Base-by-base conservation (phyloP, 768 basidiomycete genomes). In the Tulasnella sp. region DNA sequence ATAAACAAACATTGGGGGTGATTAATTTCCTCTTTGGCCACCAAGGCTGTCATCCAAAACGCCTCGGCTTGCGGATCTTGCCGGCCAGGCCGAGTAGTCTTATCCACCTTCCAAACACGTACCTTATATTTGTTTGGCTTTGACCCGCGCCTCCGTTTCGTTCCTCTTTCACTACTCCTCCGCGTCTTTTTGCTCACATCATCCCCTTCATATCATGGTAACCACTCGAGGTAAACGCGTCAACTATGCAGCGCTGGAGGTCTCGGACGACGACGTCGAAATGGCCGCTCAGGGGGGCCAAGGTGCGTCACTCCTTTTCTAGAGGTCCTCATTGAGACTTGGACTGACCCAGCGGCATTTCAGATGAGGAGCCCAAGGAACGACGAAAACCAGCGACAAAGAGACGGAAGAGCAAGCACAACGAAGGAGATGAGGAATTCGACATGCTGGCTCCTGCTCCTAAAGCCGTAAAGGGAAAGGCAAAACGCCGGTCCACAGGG, bases 201-300 rank as follows among this genome's bases (percentile, higher is more conserved):
- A 9, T 22, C 29, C 25, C 29, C 67, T 1, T 29, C 29, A 38
- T 40, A 42, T 38, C 25, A 74, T 74, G 73, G 73, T 74, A 29
- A 37, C 42, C 37, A 74, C 73, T 49, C 73, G 73, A 25, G 73
- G 73, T 14, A 74, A 74, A 58, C 40, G 49, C 31, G 49, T 74
- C 8, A 34, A 58, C 58, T 74, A 74, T 34, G 39, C 71, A 29
- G 37, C 39, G 5, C 71, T 72, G 8, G 71, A 34, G 14, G 71
- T 14, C 2, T n/a, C 29, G 5, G 71, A 49, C 71, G 71, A 42
- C 71, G 71, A 72, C 71, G 19, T 49, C 71, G 39, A 42, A 15
- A 31, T 39, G 45, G 71, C 9, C 17, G 25, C 22, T 36, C 8
- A 11, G 15, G 39, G 36, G 6, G 22, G 8, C 36, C 25, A 14